Evolutionary conservation across 2,329 filamentous ascomycete genomes (phyloP).

Genomic region (Ophiostoma ips): DNA sequence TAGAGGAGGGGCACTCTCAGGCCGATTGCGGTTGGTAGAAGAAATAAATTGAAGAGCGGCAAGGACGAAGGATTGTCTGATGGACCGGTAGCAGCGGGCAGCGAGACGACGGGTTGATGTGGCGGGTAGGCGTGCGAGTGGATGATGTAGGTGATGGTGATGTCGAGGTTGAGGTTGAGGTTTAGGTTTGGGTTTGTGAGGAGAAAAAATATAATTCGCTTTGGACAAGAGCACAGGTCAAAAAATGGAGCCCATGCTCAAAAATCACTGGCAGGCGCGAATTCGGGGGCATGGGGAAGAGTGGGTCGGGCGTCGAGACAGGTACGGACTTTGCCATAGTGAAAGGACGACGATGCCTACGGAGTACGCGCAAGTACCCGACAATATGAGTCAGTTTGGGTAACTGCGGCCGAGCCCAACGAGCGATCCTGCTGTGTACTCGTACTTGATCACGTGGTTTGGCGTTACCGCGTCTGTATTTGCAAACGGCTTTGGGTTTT

Average conservation of each 20-base stretch:
- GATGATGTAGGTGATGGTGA: not conserved
- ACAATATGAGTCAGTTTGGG: no score
- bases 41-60: not conserved
- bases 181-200: not conserved
- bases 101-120: not conserved
- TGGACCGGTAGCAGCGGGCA: not conserved
- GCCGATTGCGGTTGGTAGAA: not conserved
- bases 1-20: not conserved
- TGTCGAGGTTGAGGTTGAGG: not conserved
- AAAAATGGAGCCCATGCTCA: not conserved
- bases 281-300: not conserved
- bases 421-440: no score
- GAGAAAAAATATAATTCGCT: conserved; percentile 1
- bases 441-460: no score
- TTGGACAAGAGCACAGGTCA: not conserved
- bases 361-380: no score
- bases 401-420: no score
- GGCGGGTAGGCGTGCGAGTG: not conserved
- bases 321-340: not conserved
- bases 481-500: no score
- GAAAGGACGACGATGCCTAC: not conserved
- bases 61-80: not conserved
- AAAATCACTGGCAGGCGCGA: not conserved
- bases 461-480: no score
- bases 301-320: not conserved